Evolutionary conservation across 2,329 filamentous ascomycete genomes (phyloP).

Genomic region (Hypocrella siamensis): DNA sequence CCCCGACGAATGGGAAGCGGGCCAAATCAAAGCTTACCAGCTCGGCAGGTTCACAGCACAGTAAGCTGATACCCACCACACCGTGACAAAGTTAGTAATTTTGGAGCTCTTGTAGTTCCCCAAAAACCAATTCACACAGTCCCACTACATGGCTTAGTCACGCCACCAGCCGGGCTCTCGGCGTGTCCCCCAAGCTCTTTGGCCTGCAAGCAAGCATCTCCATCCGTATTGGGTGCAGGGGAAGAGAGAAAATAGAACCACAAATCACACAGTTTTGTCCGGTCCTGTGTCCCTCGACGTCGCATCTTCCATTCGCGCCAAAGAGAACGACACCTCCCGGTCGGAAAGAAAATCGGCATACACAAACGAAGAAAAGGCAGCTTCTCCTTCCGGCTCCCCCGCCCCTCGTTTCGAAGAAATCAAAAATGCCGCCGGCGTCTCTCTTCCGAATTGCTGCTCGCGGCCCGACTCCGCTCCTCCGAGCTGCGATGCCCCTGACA

Average conservation of each 20-base stretch:
- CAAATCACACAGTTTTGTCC: too few species aligned
- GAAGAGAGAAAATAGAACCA: too few species aligned
- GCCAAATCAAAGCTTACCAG: constrained; percentile 9
- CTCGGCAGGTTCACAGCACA: neutral
- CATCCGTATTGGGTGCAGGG: too few species aligned
- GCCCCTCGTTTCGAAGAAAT: constrained; percentile 1
- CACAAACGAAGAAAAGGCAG: neutral
- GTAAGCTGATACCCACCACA: neutral
- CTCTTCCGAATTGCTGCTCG: constrained; percentile 59
- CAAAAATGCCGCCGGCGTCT: constrained; percentile 47
- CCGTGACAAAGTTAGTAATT: neutral
- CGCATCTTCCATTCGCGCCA: too few species aligned
- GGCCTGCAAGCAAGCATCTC: too few species aligned
- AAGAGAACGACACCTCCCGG: too few species aligned
- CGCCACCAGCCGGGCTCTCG: too few species aligned
- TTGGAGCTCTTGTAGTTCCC: neutral
- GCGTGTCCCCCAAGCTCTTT: too few species aligned
- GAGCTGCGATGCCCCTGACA: constrained; percentile 43
- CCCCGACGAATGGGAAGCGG: constrained; percentile 10
- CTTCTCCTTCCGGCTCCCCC: constrained; percentile 3
- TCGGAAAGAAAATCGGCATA: too few species aligned
- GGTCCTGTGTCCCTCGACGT: too few species aligned
- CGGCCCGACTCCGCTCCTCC: constrained; percentile 47
- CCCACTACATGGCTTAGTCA: too few species aligned
- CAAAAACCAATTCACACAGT: too few species aligned